Base-by-base conservation (phyloP, 192 early-diverging fungal genomes). In the Dispira simplex region DNA sequence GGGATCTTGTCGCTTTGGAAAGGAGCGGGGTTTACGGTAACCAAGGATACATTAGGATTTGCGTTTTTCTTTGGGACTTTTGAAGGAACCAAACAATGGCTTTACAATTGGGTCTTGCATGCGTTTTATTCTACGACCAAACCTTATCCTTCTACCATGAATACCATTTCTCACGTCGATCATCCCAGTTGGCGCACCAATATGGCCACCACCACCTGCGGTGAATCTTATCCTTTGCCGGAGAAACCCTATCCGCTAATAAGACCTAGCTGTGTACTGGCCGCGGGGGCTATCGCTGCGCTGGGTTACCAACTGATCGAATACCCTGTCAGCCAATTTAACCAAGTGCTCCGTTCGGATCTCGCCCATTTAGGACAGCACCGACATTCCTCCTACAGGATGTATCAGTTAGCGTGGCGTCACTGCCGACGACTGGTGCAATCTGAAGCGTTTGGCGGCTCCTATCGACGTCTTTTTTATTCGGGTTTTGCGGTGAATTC, bases 31-130 rank as follows among this genome's bases (percentile, higher is more conserved):
- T 65, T 74, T 23, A 77, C 76, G n/a, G 66, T 74, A 65, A 52
- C 46, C 55, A 77, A 90, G 76, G 87, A 90, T 65, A 79, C 82
- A 0, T 55, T 81, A 16, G 85, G 85, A 3, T 90, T 83, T 68
- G 83, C 84, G 8, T 70, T 83, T 18, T 90, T 90, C 58, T 90
- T 90, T 77, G 85, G 82, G 16, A 75, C 83, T 11, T 90, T 90
- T 69, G 87, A 90, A 68, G 82, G 75, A 74, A 77, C 83, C 10
- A 90, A 90, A 46, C 79, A 83, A 44, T 81, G 86, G 57, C 81
- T 81, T 26, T 85, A 86, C 55, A 81, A 83, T 56, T 79, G 69
- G 65, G 85, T 67, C 69, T 78, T 77, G 54, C 77, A 77, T 46
- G 73, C 76, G 48, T 66, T 78, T 75, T 47, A 73, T 73, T 1